Conservation (phyloP, 2,329 filamentous ascomycete genomes). For the Myrmaecium sp. region DNA sequence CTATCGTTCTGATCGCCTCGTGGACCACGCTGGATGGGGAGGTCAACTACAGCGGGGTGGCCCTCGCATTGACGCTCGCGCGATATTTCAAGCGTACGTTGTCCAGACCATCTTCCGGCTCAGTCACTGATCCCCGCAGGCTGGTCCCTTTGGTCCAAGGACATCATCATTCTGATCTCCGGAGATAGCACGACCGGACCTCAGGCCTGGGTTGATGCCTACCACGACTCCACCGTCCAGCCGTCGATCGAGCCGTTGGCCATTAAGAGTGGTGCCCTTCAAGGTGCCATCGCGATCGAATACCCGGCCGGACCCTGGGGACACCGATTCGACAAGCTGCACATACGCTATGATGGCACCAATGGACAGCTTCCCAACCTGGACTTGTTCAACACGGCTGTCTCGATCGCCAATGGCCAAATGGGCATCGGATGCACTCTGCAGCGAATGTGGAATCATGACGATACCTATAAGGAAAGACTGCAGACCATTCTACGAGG, state of each 20-base stretch:
- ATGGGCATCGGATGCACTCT: constrained; percentile 76
- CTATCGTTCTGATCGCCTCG: constrained; percentile 78
- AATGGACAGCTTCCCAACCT: constrained; percentile 93
- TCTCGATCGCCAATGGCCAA: constrained; percentile 72
- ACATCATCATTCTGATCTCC: constrained; percentile 83
- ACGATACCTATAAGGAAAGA: constrained; percentile 63
- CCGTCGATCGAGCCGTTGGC: constrained; percentile 56
- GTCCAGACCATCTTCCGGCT: neutral
- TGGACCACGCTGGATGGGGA: constrained; percentile 69
- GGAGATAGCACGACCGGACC: constrained; percentile 79
- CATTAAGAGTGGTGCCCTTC: constrained; percentile 81
- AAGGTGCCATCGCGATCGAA: constrained; percentile 86
- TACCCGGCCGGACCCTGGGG: constrained; percentile 57
- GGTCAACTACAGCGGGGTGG: constrained; percentile 74
- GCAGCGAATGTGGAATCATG: constrained; percentile 69
- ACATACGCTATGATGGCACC: constrained; percentile 86
- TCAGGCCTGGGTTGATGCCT: constrained; percentile 95
- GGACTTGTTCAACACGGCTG: constrained; percentile 87
- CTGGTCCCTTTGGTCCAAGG: constrained; percentile 98
- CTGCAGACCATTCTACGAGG: constrained; percentile 79
- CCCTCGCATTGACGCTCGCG: constrained; percentile 69
- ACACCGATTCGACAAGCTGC: constrained; percentile 68
- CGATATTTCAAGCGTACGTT: constrained; percentile 74
- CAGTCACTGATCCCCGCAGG: no score
- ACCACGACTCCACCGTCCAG: constrained; percentile 74